Conservation (phyloP, 148 eudicot species). For the Cornus controversa region DNA sequence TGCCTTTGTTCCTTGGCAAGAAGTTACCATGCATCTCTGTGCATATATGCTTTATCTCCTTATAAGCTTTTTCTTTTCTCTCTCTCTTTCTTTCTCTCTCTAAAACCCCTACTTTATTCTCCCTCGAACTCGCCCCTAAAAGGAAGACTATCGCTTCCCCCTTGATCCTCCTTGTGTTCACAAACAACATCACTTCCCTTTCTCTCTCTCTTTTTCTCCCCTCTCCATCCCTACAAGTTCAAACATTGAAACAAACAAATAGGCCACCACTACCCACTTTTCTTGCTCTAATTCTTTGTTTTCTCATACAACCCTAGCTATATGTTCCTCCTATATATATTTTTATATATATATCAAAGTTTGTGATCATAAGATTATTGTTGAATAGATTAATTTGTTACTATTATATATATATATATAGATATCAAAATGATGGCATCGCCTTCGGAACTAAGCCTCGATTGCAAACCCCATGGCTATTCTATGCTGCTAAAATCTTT, state of each 20-base stretch:
- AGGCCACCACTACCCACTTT: too few species aligned
- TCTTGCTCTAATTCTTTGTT: conserved; percentile 18
- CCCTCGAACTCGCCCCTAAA: too few species aligned
- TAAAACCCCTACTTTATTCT: too few species aligned
- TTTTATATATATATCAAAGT: too few species aligned
- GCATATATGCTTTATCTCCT: too few species aligned
- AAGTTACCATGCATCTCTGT: too few species aligned
- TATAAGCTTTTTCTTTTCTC: too few species aligned
- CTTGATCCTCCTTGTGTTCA: conserved; percentile 78
- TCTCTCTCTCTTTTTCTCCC: too few species aligned
- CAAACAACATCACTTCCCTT: conserved; percentile 43
- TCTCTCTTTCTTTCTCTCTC: too few species aligned
- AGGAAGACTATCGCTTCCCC: conserved; percentile 12
- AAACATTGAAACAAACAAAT: too few species aligned
- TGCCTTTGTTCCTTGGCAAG: too few species aligned
- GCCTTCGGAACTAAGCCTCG: conserved; percentile 68
- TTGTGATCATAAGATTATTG: conserved; percentile 22
- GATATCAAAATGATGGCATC: conserved; percentile 62
- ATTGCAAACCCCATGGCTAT: conserved; percentile 72
- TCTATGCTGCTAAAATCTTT: conserved; percentile 69
- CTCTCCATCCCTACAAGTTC: too few species aligned
- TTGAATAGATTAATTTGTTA: conserved; percentile 7
- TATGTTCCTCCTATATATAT: conserved; percentile 19
- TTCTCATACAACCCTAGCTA: conserved; percentile 11
- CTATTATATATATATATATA: neutral